Evolutionary conservation across 129 eudicot genomes (phyloP), one percentile per base, ranked within the genome.

Genomic region (Flaveria brownii): DNA sequence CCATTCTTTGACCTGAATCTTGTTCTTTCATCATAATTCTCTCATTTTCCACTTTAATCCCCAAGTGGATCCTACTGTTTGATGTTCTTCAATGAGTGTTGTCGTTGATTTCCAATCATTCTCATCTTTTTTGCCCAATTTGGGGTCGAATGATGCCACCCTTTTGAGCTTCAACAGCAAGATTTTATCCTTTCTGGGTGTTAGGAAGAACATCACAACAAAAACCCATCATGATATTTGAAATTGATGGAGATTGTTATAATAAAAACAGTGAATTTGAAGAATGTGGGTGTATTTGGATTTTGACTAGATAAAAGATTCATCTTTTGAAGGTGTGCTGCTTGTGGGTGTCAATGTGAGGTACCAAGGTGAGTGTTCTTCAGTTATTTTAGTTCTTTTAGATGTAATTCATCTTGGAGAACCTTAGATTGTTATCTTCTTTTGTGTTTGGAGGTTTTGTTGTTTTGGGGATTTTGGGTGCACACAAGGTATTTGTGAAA

Each of bases 61-160:
- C 5, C 25, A 9, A 59, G 39, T 59, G 65, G 65, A 59, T 59
- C 39, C 5, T 14, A 59, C 65, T 59, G 65, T 59, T 59, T 59
- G 16, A 33, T 59, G 65, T 59, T 23, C 36, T 11, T 33, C 13
- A 6, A 59, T 59, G 65, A 59, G 65, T 59, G 65, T 26, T 22
- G 39, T 59, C 65, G 65, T 59, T 59, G 64, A 57, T 57, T 57
- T 56, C 6, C 15, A 20, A 22, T 57, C 33, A 57, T 57, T 59
- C 65, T 23, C 12, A 59, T 22, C 65, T 16, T 26, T 59, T 59
- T 59, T 59, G 16, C 65, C 13, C 13, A 59, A 11, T 15, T 59
- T n/a, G 65, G 33, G 65, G 16, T 59, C 16, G 13, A 59, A 59
- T 59, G 14, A 59, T 59, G 10, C 13, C 39, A 11, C 39, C 23